Conservation (phyloP, 495 filamentous ascomycete genomes). For the Penicillium canescens region DNA sequence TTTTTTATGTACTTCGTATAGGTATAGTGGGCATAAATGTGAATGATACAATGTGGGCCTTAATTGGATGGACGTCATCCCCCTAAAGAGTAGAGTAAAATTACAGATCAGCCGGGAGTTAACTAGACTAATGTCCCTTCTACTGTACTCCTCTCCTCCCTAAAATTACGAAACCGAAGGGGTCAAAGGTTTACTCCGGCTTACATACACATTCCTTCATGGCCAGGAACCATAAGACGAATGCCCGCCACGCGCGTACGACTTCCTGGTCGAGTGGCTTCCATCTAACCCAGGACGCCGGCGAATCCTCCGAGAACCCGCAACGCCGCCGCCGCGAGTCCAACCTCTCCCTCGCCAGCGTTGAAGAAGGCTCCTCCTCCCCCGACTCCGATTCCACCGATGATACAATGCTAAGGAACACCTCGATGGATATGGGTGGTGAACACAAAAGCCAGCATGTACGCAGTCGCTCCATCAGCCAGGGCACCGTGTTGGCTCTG, state of each 20-base stretch:
- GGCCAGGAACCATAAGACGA: slow-evolving; percentile 27
- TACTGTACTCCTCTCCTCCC: background rate
- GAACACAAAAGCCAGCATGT: slow-evolving; percentile 29
- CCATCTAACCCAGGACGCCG: slow-evolving; percentile 24
- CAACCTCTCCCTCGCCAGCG: slow-evolving; percentile 36
- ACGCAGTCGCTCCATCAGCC: slow-evolving; percentile 39
- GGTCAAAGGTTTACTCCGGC: slow-evolving; percentile 8
- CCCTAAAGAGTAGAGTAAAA: no score
- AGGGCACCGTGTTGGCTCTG: slow-evolving; percentile 20
- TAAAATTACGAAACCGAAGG: slow-evolving; percentile 27
- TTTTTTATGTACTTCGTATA: no score
- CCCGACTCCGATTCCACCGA: slow-evolving; percentile 25
- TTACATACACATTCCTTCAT: slow-evolving; percentile 26
- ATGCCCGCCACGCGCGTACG: slow-evolving; percentile 42
- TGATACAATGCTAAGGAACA: slow-evolving; percentile 29
- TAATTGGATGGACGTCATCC: no score
- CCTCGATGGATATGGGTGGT: slow-evolving; percentile 35
- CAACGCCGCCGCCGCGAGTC: slow-evolving; percentile 40
- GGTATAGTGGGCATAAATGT: background rate
- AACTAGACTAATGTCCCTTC: no score
- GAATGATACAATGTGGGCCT: no score
- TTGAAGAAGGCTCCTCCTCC: slow-evolving; percentile 37
- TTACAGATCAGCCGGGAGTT: no score
- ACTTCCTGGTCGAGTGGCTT: slow-evolving; percentile 44
- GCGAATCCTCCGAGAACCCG: slow-evolving; percentile 30